phyloP scores from a whole-genome alignment of 83 land plant genomes.

The Picea abies region DNA sequence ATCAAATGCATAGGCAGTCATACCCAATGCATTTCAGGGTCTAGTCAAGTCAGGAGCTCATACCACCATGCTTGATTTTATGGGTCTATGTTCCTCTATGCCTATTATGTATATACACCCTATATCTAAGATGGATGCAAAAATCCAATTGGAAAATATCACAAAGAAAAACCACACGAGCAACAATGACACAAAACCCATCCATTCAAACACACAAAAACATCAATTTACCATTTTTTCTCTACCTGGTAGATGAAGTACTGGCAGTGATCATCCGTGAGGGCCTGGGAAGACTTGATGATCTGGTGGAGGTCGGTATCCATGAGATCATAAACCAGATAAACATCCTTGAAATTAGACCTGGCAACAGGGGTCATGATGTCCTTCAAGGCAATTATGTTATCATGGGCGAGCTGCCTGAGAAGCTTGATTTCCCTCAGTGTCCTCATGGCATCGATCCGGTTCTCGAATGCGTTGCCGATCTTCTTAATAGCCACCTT shows the following conservation, averaged over 20 bases:
- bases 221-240: too few species aligned
- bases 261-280: slow-evolving; percentile 66
- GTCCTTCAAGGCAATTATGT: slow-evolving; percentile 27
- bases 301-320: slow-evolving; percentile 72
- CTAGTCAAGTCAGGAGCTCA: too few species aligned
- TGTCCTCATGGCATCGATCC: slow-evolving; percentile 30
- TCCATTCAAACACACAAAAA: too few species aligned
- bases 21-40: too few species aligned
- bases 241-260: slow-evolving; percentile 68
- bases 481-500: slow-evolving; percentile 27
- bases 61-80: too few species aligned
- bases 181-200: too few species aligned
- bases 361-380: slow-evolving; percentile 28
- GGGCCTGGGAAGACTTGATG: slow-evolving; percentile 58
- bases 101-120: too few species aligned
- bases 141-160: too few species aligned
- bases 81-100: too few species aligned
- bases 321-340: slow-evolving; percentile 74
- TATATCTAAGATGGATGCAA: too few species aligned
- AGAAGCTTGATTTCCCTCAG: slow-evolving; percentile 27
- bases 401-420: slow-evolving; percentile 22
- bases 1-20: too few species aligned
- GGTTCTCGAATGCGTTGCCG: slow-evolving; percentile 20
- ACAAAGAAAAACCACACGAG: too few species aligned
- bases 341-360: slow-evolving; percentile 58